Evolutionary conservation across 768 basidiomycete genomes (phyloP).

Genomic region (Mycena polygramma): DNA sequence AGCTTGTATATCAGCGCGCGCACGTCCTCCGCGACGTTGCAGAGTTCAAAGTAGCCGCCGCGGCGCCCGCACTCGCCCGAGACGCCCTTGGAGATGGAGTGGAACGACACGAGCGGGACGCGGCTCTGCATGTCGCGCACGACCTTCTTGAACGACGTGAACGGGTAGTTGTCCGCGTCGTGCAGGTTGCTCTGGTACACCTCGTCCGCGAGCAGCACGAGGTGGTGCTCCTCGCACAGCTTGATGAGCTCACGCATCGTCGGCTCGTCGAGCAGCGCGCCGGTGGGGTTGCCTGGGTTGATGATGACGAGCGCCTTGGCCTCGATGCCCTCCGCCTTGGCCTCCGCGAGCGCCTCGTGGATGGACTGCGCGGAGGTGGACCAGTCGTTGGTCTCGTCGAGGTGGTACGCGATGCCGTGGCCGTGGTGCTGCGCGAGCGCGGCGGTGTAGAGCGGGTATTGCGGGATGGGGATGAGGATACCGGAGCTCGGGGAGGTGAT

Average conservation of each 20-base stretch:
- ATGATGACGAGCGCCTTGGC: constrained; percentile 95
- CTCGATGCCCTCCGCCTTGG: constrained; percentile 68
- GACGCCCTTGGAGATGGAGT: constrained; percentile 79
- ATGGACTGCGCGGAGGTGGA: constrained; percentile 72
- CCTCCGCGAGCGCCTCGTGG: constrained; percentile 74
- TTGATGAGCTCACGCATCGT: constrained; percentile 85
- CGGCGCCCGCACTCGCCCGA: constrained; percentile 87
- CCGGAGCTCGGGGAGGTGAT: constrained; percentile 77
- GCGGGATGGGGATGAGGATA: constrained; percentile 95
- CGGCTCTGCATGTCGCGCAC: constrained; percentile 76
- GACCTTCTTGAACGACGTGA: constrained; percentile 95
- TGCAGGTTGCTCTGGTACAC: constrained; percentile 95
- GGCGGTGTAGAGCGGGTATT: constrained; percentile 98
- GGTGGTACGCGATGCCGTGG: constrained; percentile 87
- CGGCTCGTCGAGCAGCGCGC: constrained; percentile 78
- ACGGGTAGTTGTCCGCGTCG: constrained; percentile 72
- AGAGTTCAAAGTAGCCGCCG: constrained; percentile 96
- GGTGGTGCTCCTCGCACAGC: constrained; percentile 85
- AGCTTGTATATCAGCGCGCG: constrained; percentile 96
- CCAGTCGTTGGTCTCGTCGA: constrained; percentile 70
- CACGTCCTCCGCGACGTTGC: constrained; percentile 83
- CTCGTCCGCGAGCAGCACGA: constrained; percentile 96
- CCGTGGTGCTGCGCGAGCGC: constrained; percentile 89
- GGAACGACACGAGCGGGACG: constrained; percentile 92
- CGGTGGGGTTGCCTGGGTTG: constrained; percentile 99